Evolutionary conservation across 164 flowering plant genomes (phyloP).

Genomic region (grape (Vitis vinifera)): ASM3070453v1 NC_081817.1:28726001-28726500

Average conservation of each 20-base stretch:
- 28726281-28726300: constrained; percentile 51
- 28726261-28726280: constrained; percentile 28
- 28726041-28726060: constrained; percentile 20
- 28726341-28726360: not conserved
- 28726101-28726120: not conserved
- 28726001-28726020: constrained; percentile 32
- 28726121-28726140: not conserved
- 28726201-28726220: constrained; percentile 20
- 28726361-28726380: too few species aligned
- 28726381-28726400: too few species aligned
- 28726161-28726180: constrained; percentile 1
- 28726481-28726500: not conserved
- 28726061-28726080: constrained; percentile 33
- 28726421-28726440: too few species aligned
- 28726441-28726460: too few species aligned
- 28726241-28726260: constrained; percentile 10
- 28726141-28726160: not conserved
- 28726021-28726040: constrained; percentile 25
- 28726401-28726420: too few species aligned
- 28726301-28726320: constrained; percentile 52
- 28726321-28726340: constrained; percentile 19
- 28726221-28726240: constrained; percentile 28
- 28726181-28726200: not conserved
- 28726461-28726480: too few species aligned
- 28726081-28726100: constrained; percentile 45